phyloP scores from a whole-genome alignment of 805 yeast species.

The Barnettozyma pratensis region DNA sequence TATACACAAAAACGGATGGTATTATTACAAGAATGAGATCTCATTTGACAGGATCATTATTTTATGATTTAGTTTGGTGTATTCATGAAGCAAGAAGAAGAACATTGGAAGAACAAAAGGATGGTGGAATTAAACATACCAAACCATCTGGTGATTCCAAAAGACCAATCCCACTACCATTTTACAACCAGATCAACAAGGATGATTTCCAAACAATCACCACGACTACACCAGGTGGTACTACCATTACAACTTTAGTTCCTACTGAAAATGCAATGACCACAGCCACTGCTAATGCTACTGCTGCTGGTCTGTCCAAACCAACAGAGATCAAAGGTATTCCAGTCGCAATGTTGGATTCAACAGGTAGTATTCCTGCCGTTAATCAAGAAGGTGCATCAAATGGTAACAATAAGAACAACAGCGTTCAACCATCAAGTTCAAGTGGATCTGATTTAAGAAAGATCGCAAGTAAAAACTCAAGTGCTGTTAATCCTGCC shows the following conservation, averaged over 20 bases:
- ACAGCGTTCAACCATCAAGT: neutral
- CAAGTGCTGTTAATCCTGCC: constrained; percentile 3
- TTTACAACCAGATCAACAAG: constrained; percentile 83
- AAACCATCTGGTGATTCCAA: constrained; percentile 27
- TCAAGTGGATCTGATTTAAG: constrained; percentile 11
- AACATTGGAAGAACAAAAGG: constrained; percentile 36
- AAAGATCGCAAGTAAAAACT: constrained; percentile 16
- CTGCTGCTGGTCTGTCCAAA: constrained; percentile 48
- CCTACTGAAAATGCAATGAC: constrained; percentile 77
- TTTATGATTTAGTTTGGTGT: constrained; percentile 90
- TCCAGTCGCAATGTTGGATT: constrained; percentile 67
- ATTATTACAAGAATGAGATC: constrained; percentile 87
- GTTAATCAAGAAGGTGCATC: neutral
- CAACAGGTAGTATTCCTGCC: constrained; percentile 60
- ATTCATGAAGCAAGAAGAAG: constrained; percentile 90
- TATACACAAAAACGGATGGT: constrained; percentile 65
- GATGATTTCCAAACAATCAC: constrained; percentile 85
- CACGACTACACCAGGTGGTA: constrained; percentile 87
- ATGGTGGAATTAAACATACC: constrained; percentile 24
- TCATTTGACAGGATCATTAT: constrained; percentile 84
- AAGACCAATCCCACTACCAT: constrained; percentile 61
- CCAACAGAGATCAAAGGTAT: constrained; percentile 64
- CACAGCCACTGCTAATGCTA: constrained; percentile 52
- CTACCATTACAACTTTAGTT: constrained; percentile 81
- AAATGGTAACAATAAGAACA: neutral